Base-by-base conservation (phyloP, 352 stramenopile species). In the Phytophthora cajani region DNA sequence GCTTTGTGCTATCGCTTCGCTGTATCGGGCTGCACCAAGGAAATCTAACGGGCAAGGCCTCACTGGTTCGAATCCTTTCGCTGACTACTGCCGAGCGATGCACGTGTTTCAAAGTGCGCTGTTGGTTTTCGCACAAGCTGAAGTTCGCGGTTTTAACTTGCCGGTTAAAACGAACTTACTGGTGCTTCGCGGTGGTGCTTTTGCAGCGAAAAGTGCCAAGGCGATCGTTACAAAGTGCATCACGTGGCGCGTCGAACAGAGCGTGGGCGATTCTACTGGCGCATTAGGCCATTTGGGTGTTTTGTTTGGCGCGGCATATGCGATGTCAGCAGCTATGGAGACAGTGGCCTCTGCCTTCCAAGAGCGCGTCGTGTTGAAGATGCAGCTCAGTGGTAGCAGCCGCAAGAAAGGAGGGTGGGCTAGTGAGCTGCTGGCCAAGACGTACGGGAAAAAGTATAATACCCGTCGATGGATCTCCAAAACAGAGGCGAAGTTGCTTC, bases 301-400 rank as follows among this genome's bases (percentile, higher is more conserved):
- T 14, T 64, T 92, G 10, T 77, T 94, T 32, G 71, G 78, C 51
- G 63, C 58, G 12, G 69, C 69, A 2, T 51, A 81, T 40, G 54
- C 49, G n/a, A 66, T 91, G 50, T 55, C 78, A 3, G 2, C 27
- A 7, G 72, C 72, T 4, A 83, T 92, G 74, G 76, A 87, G 21
- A 50, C 36, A 0, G 71, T 88, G 14, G 68, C 75, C n/a, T 58
- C 54, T 8, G 78, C 72, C 6, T 94, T 89, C 42, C 83, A 92
- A 53, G 85, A 94, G 46, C 75, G 81, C 11, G 75, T 92, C 0
- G 60, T 88, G 49, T 40, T 94, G 25, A 91, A 90, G 62, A 90
- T 94, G 78, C 87, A 94, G 62, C 62, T 52, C 30, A 76, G 77
- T 64, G 67, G 67, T 47, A 68, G 71, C 30, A 73, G 58, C 36